phyloP scores from a whole-genome alignment of 805 yeast species.

The Ogataea degrootiae region DNA sequence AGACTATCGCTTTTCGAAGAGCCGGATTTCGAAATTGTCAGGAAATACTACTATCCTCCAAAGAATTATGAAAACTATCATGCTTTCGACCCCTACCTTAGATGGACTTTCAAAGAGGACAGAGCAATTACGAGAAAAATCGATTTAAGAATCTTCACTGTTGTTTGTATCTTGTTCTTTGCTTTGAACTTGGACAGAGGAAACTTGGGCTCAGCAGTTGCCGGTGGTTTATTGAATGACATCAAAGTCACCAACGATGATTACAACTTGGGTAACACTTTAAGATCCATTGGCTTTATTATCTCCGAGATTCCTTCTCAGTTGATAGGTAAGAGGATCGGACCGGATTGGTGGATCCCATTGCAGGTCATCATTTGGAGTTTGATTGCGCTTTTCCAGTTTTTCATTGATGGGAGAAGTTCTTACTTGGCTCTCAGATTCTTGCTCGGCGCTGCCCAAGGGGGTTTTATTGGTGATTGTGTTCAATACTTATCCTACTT shows the following conservation, averaged over 20 bases:
- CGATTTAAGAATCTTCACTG: conserved; percentile 9
- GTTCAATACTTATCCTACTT: conserved; percentile 34
- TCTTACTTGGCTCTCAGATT: conserved; percentile 30
- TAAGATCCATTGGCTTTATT: conserved; percentile 44
- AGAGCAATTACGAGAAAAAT: conserved; percentile 8
- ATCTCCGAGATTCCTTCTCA: conserved; percentile 58
- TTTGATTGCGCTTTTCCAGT: conserved; percentile 40
- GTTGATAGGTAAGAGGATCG: conserved; percentile 50
- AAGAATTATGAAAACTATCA: conserved; percentile 10
- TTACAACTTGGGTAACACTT: conserved; percentile 45
- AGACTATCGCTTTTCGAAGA: conserved; percentile 12
- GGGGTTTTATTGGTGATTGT: conserved; percentile 32
- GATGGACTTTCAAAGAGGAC: conserved; percentile 16
- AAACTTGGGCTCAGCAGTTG: conserved; percentile 48
- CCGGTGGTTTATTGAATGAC: conserved; percentile 49
- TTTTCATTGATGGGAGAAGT: conserved; percentile 21
- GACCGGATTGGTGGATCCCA: conserved; percentile 59
- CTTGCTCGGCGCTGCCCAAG: conserved; percentile 31
- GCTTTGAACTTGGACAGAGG: conserved; percentile 53
- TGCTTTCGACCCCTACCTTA: conserved; percentile 10
- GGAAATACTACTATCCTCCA: conserved; percentile 9
- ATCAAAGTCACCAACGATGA: conserved; percentile 46
- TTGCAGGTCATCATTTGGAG: conserved; percentile 49
- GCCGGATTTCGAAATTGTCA: conserved; percentile 10
- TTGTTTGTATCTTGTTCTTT: conserved; percentile 39